Evolutionary conservation across 306 rosid genomes (phyloP).

Genomic region (Vigna mungo): DNA sequence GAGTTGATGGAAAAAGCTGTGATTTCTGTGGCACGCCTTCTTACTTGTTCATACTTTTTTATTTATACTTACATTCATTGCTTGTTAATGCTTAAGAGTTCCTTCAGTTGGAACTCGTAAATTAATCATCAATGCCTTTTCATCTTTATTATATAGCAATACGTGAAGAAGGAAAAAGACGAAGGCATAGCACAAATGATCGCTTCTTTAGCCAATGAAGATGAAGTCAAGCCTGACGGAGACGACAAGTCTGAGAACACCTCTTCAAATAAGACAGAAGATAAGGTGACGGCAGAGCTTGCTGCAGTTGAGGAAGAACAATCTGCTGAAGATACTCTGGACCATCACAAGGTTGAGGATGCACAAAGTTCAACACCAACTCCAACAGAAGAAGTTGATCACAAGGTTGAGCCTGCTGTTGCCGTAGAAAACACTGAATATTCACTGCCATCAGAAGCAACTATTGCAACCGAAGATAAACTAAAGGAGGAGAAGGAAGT

Average conservation of each 20-base stretch:
- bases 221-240: conserved; percentile 44
- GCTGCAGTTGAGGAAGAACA: conserved; percentile 42
- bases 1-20: conserved; percentile 20
- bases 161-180: conserved; percentile 57
- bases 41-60: background rate
- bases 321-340: conserved; percentile 27
- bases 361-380: conserved; percentile 25
- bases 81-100: background rate
- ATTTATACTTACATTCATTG: background rate
- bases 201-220: conserved; percentile 45
- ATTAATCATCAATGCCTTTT: conserved; percentile 1
- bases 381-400: conserved; percentile 38
- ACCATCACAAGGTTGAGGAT: conserved; percentile 46
- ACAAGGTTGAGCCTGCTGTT: conserved; percentile 33
- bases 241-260: conserved; percentile 39
- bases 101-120: background rate
- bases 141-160: conserved; percentile 46
- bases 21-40: background rate
- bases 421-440: conserved; percentile 40
- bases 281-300: conserved; percentile 44
- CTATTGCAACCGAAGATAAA: conserved; percentile 25
- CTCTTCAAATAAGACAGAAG: conserved; percentile 38
- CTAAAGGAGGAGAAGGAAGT: conserved; percentile 45
- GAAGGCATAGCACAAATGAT: conserved; percentile 48
- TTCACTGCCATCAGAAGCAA: conserved; percentile 41